Conservation (phyloP, 352 stramenopile species). For the Pythium sp. region DNA sequence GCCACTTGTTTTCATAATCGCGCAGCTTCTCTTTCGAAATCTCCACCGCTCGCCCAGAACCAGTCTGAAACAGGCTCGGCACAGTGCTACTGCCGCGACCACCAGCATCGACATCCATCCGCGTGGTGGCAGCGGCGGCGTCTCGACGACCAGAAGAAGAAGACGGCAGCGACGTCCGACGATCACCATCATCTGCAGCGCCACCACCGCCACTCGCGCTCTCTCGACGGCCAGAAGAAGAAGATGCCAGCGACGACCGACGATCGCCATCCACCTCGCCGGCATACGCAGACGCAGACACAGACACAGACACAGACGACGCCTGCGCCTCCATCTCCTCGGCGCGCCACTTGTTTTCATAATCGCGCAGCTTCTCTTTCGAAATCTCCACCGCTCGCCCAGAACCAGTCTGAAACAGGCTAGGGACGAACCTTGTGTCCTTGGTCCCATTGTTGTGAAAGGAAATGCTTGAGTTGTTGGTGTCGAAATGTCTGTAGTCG, state of each 20-base stretch:
- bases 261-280: slow-evolving; percentile 9
- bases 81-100: too few relatives aligned
- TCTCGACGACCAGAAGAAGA: slow-evolving; percentile 7
- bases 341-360: slow-evolving; percentile 21
- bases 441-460: not conserved
- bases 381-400: slow-evolving; percentile 30
- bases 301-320: not conserved
- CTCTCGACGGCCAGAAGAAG: slow-evolving; percentile 7
- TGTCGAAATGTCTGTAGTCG: too few relatives aligned
- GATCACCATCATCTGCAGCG: slow-evolving; percentile 14
- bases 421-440: not conserved
- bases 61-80: slow-evolving; percentile 29
- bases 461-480: too few relatives aligned
- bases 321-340: slow-evolving; percentile 13
- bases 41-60: slow-evolving; percentile 26
- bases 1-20: slow-evolving; percentile 25
- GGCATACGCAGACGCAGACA: not conserved
- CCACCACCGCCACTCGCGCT: too few relatives aligned
- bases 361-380: slow-evolving; percentile 24
- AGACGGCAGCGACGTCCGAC: slow-evolving; percentile 10
- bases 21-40: slow-evolving; percentile 27
- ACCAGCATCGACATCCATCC: too few relatives aligned
- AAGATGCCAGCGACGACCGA: slow-evolving; percentile 9
- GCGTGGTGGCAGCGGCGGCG: too few relatives aligned
- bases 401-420: slow-evolving; percentile 31